Evolutionary conservation across 331 rosid genomes (phyloP).

Genomic region (Pyrus hybrid): DNA sequence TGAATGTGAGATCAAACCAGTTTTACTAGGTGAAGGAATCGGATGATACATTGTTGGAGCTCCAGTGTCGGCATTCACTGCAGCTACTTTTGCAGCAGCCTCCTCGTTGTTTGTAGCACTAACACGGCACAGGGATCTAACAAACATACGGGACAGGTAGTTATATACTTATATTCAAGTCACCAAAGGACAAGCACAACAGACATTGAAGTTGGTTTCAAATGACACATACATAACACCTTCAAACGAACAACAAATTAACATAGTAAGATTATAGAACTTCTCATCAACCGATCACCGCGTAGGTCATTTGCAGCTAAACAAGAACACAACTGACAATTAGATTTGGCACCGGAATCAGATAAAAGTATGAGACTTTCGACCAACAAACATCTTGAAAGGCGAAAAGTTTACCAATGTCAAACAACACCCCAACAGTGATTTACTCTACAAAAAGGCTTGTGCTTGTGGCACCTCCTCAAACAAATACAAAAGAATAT

Average conservation of each 20-base stretch:
- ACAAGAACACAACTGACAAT: too few species aligned
- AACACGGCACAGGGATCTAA: conserved; percentile 44
- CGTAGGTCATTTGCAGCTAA: too few species aligned
- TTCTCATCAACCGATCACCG: background rate
- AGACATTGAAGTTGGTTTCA: background rate
- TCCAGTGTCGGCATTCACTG: conserved; percentile 55
- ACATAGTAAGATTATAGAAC: background rate
- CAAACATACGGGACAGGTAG: background rate
- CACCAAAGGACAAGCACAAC: background rate
- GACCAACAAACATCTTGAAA: background rate
- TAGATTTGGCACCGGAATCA: too few species aligned
- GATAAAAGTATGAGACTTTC: too few species aligned
- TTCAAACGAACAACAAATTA: background rate
- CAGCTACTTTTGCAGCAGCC: conserved; percentile 70
- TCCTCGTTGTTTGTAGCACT: conserved; percentile 55
- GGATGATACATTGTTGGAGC: conserved; percentile 68
- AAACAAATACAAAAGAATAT: background rate
- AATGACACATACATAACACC: background rate
- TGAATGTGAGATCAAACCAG: conserved; percentile 24
- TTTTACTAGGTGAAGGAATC: conserved; percentile 10
- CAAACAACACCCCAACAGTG: background rate
- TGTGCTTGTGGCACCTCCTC: background rate
- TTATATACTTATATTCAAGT: background rate
- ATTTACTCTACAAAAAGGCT: background rate
- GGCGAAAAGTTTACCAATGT: background rate